Percentiles rank a stretch among this genome's conserved stretches.
Conservation (phyloP, 225 moss, liverwort and hornwort species). For the Takakia lepidozioides region DNA sequence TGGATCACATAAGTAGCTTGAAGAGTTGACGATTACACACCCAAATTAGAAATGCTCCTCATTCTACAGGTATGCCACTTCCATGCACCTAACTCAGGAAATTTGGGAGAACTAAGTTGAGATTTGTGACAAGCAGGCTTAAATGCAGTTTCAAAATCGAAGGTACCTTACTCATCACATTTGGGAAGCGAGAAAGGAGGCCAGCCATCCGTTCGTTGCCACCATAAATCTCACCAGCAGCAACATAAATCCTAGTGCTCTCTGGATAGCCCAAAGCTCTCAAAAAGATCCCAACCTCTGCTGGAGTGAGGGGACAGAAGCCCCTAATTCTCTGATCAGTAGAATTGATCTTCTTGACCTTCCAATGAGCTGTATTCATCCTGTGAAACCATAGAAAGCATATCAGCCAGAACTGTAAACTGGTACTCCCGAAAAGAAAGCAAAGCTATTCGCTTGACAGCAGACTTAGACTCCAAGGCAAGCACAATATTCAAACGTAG, state of each 20-base stretch:
- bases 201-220: slow-evolving; percentile 64
- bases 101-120: not conserved
- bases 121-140: too few species aligned
- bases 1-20: not conserved
- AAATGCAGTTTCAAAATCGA: too few species aligned
- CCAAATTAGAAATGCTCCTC: too few species aligned
- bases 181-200: slow-evolving; percentile 58
- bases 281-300: slow-evolving; percentile 85
- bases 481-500: not conserved
- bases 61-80: not conserved
- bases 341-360: slow-evolving; percentile 62
- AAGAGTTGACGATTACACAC: not conserved
- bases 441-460: not conserved
- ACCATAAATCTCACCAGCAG: slow-evolving; percentile 86
- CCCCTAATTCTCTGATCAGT: slow-evolving; percentile 66
- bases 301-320: slow-evolving; percentile 87
- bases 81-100: not conserved
- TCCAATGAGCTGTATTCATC: slow-evolving; percentile 72
- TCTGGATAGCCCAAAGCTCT: slow-evolving; percentile 66
- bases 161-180: slow-evolving; percentile 65
- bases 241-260: slow-evolving; percentile 74
- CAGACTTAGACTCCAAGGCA: not conserved
- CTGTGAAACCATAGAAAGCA: slow-evolving; percentile 20
- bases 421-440: not conserved
- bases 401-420: not conserved